Percentiles rank a stretch among this genome's conserved stretches.
Conservation (phyloP, 768 basidiomycete genomes). For the Suillus sp. region DNA sequence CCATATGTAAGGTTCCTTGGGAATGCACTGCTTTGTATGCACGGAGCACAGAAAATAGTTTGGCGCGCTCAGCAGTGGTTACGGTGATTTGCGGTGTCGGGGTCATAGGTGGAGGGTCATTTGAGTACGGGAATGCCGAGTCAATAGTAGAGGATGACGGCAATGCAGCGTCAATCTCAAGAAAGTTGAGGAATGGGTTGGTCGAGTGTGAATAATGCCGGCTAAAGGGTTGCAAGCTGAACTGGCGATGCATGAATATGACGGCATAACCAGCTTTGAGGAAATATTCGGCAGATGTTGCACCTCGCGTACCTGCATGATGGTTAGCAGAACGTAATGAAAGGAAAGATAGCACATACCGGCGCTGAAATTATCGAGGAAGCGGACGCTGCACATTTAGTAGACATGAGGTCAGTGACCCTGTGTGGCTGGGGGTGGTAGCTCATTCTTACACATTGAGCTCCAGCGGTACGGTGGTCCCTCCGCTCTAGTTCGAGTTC, state of each 20-base stretch:
- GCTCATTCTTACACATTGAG: conserved; percentile 88
- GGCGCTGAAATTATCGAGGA: conserved; percentile 98
- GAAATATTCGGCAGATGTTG: conserved; percentile 98
- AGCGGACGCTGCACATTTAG: conserved; percentile 76
- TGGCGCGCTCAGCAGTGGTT: conserved; percentile 59
- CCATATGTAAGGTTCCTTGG: conserved; percentile 73
- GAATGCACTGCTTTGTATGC: conserved; percentile 81
- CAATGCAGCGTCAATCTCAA: conserved; percentile 57
- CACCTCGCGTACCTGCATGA: conserved; percentile 85
- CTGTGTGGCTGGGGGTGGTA: conserved; percentile 10
- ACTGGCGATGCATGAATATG: conserved; percentile 98
- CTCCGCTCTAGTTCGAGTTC: conserved; percentile 74
- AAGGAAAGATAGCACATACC: conserved; percentile 48
- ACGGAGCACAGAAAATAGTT: conserved; percentile 71
- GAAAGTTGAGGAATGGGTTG: conserved; percentile 95
- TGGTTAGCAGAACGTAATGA: conserved; percentile 1
- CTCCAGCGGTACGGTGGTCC: conserved; percentile 96
- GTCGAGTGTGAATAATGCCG: conserved; percentile 98
- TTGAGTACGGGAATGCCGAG: conserved; percentile 24
- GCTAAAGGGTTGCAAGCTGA: conserved; percentile 96
- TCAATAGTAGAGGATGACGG: conserved; percentile 24
- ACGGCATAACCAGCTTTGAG: conserved; percentile 93
- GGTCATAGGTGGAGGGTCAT: conserved; percentile 32
- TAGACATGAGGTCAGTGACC: conserved; percentile 26
- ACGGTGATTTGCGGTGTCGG: conserved; percentile 60